A percentile compares a stretch with the other conserved stretches of the same genome.
Evolutionary conservation across 2,329 filamentous ascomycete genomes (phyloP).

Genomic region (Chrysoporthe deuterocubensis): DNA sequence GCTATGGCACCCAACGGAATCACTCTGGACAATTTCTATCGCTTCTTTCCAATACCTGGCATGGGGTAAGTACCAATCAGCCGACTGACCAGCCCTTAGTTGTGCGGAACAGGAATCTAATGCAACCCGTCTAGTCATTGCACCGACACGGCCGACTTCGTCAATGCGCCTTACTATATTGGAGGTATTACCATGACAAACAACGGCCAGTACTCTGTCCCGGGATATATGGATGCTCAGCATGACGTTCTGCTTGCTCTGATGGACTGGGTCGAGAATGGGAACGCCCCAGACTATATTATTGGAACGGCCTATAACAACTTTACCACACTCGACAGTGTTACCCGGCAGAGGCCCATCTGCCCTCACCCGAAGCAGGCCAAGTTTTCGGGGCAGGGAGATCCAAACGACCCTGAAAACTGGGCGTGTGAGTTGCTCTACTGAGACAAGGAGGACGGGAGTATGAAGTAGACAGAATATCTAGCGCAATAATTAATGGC

Average conservation of each 20-base stretch:
- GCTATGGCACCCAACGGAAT: neutral
- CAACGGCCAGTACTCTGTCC: slow-evolving; percentile 1
- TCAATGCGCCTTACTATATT: slow-evolving; percentile 1
- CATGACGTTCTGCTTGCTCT: slow-evolving; percentile 32
- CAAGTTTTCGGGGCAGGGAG: neutral
- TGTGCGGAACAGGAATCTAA: neutral
- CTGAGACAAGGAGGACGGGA: neutral
- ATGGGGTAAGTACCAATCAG: slow-evolving; percentile 36
- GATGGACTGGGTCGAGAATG: slow-evolving; percentile 37
- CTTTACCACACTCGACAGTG: neutral
- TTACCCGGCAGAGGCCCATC: neutral
- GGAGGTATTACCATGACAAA: neutral
- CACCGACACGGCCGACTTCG: slow-evolving; percentile 4
- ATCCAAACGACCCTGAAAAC: neutral
- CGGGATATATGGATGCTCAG: slow-evolving; percentile 31
- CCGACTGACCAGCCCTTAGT: neutral
- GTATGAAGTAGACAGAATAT: neutral
- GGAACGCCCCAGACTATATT: slow-evolving; percentile 32
- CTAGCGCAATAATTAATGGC: too few relatives aligned
- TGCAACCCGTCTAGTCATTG: neutral
- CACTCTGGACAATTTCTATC: neutral
- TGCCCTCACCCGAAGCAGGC: slow-evolving; percentile 2
- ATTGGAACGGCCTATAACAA: slow-evolving; percentile 6
- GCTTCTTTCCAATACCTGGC: slow-evolving; percentile 54
- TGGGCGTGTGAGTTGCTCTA: neutral